A percentile compares a stretch with the other conserved stretches of the same genome.
phyloP scores from a whole-genome alignment of 805 yeast genomes.

The Tetrapisispora fleetii region DNA sequence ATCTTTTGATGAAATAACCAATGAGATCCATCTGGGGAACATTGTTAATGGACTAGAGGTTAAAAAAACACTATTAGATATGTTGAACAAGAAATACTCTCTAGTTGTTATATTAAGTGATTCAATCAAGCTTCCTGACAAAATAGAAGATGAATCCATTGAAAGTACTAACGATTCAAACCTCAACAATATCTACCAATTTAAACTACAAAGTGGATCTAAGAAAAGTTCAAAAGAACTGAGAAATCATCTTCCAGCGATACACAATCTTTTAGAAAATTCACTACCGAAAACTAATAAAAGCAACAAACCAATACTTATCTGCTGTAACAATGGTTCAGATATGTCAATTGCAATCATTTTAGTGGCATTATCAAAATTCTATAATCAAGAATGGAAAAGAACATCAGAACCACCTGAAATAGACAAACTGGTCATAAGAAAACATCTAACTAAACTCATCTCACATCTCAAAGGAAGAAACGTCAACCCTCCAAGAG shows the following conservation, averaged over 20 bases:
- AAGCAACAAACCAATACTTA: slow-evolving; percentile 24
- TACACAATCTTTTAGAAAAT: slow-evolving; percentile 27
- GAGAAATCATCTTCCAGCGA: slow-evolving; percentile 36
- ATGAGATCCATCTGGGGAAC: slow-evolving; percentile 15
- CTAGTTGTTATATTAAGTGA: slow-evolving; percentile 16
- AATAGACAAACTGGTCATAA: slow-evolving; percentile 42
- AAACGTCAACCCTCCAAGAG: slow-evolving; percentile 66
- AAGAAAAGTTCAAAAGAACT: slow-evolving; percentile 63
- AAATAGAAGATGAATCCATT: not conserved
- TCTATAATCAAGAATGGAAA: slow-evolving; percentile 37
- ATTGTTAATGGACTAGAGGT: slow-evolving; percentile 10
- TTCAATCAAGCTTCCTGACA: not conserved
- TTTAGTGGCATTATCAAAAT: slow-evolving; percentile 40
- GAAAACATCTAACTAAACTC: slow-evolving; percentile 45
- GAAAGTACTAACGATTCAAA: not conserved
- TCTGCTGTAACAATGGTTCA: slow-evolving; percentile 54
- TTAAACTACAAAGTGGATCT: slow-evolving; percentile 29
- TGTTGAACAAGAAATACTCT: slow-evolving; percentile 8
- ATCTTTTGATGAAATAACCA: slow-evolving; percentile 12
- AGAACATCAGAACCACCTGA: slow-evolving; percentile 7
- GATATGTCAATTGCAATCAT: slow-evolving; percentile 60
- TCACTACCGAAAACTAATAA: not conserved
- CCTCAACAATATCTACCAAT: slow-evolving; percentile 3
- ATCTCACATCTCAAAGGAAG: slow-evolving; percentile 31
- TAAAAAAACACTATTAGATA: slow-evolving; percentile 2